Evolutionary conservation across 371 early-diverging fungal species (phyloP).

Genomic region (Mucor sp.): DNA sequence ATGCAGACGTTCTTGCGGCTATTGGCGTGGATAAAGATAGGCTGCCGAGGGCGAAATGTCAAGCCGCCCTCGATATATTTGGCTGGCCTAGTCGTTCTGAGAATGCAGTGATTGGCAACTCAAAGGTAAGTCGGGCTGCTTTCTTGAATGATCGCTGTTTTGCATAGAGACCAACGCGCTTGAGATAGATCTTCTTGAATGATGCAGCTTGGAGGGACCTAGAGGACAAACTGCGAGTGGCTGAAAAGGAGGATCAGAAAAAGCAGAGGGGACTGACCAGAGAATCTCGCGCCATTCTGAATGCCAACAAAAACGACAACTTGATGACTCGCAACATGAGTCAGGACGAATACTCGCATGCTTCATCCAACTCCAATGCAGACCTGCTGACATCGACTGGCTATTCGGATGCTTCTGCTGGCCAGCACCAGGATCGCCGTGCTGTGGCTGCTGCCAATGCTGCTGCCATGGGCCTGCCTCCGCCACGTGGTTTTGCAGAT

Average conservation of each 20-base stretch:
- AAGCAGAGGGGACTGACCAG: conserved; percentile 25
- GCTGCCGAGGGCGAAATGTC: conserved; percentile 7
- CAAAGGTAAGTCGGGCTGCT: conserved; percentile 34
- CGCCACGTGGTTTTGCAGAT: conserved; percentile 13
- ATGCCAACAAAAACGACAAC: not conserved
- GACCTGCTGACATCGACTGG: conserved; percentile 18
- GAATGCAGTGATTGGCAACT: conserved; percentile 68
- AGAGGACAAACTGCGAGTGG: conserved; percentile 55
- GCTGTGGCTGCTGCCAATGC: conserved; percentile 16
- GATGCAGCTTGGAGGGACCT: conserved; percentile 70
- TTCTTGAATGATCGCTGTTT: not conserved
- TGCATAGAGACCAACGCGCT: not conserved
- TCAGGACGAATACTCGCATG: conserved; percentile 25
- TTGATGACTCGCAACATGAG: conserved; percentile 8
- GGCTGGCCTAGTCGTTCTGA: conserved; percentile 67
- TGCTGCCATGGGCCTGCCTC: conserved; percentile 18
- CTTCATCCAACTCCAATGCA: conserved; percentile 36
- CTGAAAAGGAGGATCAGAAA: conserved; percentile 39
- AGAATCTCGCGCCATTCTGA: conserved; percentile 12
- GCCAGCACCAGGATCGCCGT: conserved; percentile 5
- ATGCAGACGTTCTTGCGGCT: conserved; percentile 27
- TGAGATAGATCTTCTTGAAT: conserved; percentile 63
- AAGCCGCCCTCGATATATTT: conserved; percentile 49
- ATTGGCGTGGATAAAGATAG: conserved; percentile 18
- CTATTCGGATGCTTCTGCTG: not conserved